phyloP scores from a whole-genome alignment of 2,329 filamentous ascomycete genomes.

The Sphaerulina populicola region DNA sequence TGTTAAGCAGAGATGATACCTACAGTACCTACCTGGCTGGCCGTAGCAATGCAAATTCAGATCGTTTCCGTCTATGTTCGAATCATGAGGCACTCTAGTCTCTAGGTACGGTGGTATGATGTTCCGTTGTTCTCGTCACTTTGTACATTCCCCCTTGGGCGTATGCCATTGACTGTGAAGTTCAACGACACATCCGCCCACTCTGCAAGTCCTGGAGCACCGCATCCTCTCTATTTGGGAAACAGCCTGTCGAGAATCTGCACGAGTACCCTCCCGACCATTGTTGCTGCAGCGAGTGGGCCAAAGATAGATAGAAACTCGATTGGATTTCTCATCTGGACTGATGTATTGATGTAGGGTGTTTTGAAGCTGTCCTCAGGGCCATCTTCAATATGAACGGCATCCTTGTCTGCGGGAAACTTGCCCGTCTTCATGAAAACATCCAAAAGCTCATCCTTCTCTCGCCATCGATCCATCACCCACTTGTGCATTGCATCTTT shows the following conservation, averaged over 20 bases:
- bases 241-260: slow-evolving; percentile 27
- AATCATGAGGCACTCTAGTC: not conserved
- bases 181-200: not conserved
- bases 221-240: slow-evolving; percentile 5
- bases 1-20: too few species aligned
- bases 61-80: not conserved
- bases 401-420: slow-evolving; percentile 62
- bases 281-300: slow-evolving; percentile 32
- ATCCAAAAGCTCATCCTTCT: slow-evolving; percentile 84
- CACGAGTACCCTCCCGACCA: slow-evolving; percentile 32
- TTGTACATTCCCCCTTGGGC: not conserved
- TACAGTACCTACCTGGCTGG: too few species aligned
- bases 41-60: not conserved
- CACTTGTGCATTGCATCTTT: slow-evolving; percentile 67
- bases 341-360: slow-evolving; percentile 42
- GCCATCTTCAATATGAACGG: slow-evolving; percentile 28
- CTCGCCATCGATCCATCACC: slow-evolving; percentile 75
- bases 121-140: not conserved
- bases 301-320: slow-evolving; percentile 42
- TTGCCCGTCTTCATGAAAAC: slow-evolving; percentile 63
- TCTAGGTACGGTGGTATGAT: not conserved
- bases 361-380: slow-evolving; percentile 32
- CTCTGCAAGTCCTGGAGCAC: not conserved
- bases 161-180: slow-evolving; percentile 1
- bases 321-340: slow-evolving; percentile 33